Conservation (phyloP, 305 asterid species). For the Petunia hybrid region DNA sequence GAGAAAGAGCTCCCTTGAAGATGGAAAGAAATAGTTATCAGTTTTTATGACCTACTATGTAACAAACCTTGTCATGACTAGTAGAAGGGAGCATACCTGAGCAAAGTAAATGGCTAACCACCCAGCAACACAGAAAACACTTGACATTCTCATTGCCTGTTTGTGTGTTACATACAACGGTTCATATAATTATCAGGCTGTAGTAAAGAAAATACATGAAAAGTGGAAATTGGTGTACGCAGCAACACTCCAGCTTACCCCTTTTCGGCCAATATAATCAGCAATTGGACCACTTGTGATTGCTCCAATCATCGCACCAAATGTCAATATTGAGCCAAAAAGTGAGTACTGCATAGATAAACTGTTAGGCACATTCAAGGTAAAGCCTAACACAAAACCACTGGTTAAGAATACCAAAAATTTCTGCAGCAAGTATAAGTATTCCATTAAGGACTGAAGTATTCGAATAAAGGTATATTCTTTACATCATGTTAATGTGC, state of each 20-base stretch:
- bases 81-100: constrained; percentile 49
- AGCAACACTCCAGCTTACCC: constrained; percentile 56
- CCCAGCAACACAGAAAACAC: constrained; percentile 76
- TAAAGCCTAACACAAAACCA: background rate
- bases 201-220: background rate
- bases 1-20: constrained; percentile 58
- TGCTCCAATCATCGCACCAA: constrained; percentile 99
- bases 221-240: background rate
- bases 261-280: constrained; percentile 83
- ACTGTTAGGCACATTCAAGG: background rate
- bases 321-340: constrained; percentile 91
- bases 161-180: constrained; percentile 33
- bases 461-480: background rate
- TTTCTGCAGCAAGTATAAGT: background rate
- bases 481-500: constrained; percentile 1
- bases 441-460: background rate
- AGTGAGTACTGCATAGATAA: constrained; percentile 72
- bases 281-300: constrained; percentile 89
- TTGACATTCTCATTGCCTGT: constrained; percentile 91
- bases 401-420: background rate
- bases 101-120: constrained; percentile 92
- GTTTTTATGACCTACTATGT: constrained; percentile 16
- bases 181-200: constrained; percentile 23
- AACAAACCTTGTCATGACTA: background rate
- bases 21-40: background rate